Base-by-base conservation (phyloP, 2,329 filamentous ascomycete species). In the Fusarium sp. region DNA sequence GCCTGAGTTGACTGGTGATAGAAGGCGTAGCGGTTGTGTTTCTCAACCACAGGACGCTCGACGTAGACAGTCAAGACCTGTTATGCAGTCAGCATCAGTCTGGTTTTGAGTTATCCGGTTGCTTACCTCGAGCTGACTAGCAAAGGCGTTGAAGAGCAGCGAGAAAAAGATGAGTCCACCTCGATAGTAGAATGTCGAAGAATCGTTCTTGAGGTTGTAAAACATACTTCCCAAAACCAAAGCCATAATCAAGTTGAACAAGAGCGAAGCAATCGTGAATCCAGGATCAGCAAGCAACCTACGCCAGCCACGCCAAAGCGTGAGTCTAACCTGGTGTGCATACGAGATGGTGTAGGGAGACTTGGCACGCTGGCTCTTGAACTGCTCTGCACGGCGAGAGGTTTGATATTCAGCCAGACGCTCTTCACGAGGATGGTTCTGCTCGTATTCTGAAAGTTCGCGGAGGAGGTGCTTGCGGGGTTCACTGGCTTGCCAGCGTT, bases 201-300 rank as follows among this genome's bases (percentile, higher is more conserved):
- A 85, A n/a, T 83, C 84, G 6, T 82, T 59, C 0, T 84, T 82
- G 1, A 86, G 81, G 8, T 85, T 82, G 68, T 80, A 90, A 72
- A 88, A 90, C 68, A 90, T 83, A 22, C 84, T 87, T n/a, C 87
- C 87, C 63, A 89, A 81, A 48, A 90, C 87, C 11, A 90, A 77
- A 5, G 86, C 85, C 80, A 88, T 84, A 69, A 88, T 77, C 57
- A 88, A 68, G 57, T 89, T 86, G 31, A 84, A 84, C 18, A 83
- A 64, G 3, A 86, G 82, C 18, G 82, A 83, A 0, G 83, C 83
- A 13, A 84, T 74, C 0, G 85, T 85, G 5, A 84, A 83, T 0
- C 82, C 74, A 6, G 83, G 82, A 69, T 88, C 83, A 50, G 82
- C 81, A 69, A 79, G 77, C 57, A 87, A 74, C 39, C 84, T 74